These are phyloP conservation scores for Sutorius australiensis DNA, from an alignment of 768 basidiomycete species.

Conservation along the genomic window DNA sequence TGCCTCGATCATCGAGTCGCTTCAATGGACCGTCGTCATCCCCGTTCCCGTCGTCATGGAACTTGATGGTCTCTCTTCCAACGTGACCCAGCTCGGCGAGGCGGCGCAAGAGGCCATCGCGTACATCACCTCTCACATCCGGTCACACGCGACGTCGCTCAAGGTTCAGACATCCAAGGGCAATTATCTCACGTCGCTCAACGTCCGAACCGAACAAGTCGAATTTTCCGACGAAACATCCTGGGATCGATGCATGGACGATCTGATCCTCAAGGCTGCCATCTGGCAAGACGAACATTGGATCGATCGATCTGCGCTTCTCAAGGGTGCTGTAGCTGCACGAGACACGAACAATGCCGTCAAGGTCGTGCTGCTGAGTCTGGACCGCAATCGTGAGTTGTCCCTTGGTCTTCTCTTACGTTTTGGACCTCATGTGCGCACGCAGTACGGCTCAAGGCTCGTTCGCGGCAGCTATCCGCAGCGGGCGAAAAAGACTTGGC, in stretches of 20 bases:
- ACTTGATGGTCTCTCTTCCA: slow-evolving; percentile 81
- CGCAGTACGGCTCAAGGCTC: slow-evolving; percentile 87
- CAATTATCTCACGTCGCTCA: slow-evolving; percentile 84
- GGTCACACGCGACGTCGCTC: slow-evolving; percentile 68
- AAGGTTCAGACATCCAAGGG: slow-evolving; percentile 96
- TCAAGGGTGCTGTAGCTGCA: slow-evolving; percentile 39
- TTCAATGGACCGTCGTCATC: slow-evolving; percentile 83
- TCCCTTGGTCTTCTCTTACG: slow-evolving; percentile 10
- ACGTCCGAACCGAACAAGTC: slow-evolving; percentile 78
- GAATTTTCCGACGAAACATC: slow-evolving; percentile 54
- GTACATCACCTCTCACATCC: slow-evolving; percentile 74
- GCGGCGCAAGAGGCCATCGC: slow-evolving; percentile 69
- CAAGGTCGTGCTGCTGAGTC: slow-evolving; percentile 85
- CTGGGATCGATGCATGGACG: slow-evolving; percentile 84
- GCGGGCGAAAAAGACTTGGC: slow-evolving; percentile 86
- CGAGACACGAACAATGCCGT: slow-evolving; percentile 47
- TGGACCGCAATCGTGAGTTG: slow-evolving; percentile 86
- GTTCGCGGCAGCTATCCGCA: slow-evolving; percentile 79
- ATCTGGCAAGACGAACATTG: slow-evolving; percentile 94
- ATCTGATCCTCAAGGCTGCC: slow-evolving; percentile 88
- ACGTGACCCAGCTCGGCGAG: slow-evolving; percentile 62
- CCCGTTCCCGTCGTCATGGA: slow-evolving; percentile 97
- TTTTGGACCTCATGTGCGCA: slow-evolving; percentile 5
- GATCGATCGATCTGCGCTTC: slow-evolving; percentile 74
- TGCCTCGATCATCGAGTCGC: slow-evolving; percentile 69